These are phyloP conservation scores for Thraustotheca clavata DNA, from an alignment of 352 stramenopile species.

Conservation along the genomic window DNA sequence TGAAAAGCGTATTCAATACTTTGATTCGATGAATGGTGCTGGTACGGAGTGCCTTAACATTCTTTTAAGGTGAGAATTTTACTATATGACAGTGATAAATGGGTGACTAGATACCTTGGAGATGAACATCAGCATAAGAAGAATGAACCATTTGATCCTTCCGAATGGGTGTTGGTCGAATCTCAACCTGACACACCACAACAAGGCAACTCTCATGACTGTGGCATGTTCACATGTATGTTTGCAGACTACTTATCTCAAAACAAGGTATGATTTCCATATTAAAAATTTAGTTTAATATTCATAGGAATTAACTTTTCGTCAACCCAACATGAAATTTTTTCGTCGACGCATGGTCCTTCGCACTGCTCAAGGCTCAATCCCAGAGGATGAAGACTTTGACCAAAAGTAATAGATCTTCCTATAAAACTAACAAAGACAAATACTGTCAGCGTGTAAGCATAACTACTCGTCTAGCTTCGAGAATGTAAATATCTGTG, in stretches of 20 bases:
- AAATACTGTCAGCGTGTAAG: not conserved
- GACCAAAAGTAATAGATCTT: not conserved
- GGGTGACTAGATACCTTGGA: conserved; percentile 53
- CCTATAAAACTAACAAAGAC: not conserved
- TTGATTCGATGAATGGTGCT: conserved; percentile 71
- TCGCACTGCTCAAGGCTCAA: conserved; percentile 47
- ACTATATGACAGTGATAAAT: not conserved
- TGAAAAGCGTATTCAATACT: conserved; percentile 87
- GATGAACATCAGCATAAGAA: conserved; percentile 85
- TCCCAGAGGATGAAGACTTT: conserved; percentile 61
- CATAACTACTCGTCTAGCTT: too few relatives aligned
- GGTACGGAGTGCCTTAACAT: conserved; percentile 64
- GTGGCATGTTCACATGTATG: conserved; percentile 80
- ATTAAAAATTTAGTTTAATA: not conserved
- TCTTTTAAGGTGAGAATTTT: conserved; percentile 38
- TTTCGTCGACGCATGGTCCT: conserved; percentile 77
- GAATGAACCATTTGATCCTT: conserved; percentile 45
- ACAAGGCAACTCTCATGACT: conserved; percentile 78
- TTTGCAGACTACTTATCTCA: conserved; percentile 74
- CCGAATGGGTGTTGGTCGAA: conserved; percentile 57
- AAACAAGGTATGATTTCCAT: conserved; percentile 35
- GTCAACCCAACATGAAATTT: conserved; percentile 78
- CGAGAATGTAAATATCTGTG: not conserved
- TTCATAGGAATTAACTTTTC: conserved; percentile 48
- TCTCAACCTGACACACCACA: conserved; percentile 52